These are phyloP conservation scores for Xylaria sp. DNA, from an alignment of 2,329 filamentous ascomycete species.

Conservation along the genomic window DNA sequence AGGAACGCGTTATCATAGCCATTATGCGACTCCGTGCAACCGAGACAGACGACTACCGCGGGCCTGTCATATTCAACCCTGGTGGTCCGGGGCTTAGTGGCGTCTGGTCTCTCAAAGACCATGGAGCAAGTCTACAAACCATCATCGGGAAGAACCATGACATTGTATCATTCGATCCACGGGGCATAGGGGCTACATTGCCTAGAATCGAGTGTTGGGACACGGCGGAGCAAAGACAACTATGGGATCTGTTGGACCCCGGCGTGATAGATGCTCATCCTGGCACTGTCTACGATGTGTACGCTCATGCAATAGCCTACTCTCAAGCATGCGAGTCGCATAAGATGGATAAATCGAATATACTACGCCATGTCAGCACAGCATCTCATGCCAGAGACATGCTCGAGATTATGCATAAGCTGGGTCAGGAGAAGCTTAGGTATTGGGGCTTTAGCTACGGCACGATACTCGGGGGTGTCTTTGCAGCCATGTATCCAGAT, in stretches of 20 bases:
- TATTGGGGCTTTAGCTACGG: slow-evolving; percentile 64
- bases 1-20: slow-evolving; percentile 44
- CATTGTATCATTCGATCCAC: slow-evolving; percentile 57
- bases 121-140: slow-evolving; percentile 46
- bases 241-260: slow-evolving; percentile 52
- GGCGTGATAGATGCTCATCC: slow-evolving; percentile 54
- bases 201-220: slow-evolving; percentile 60
- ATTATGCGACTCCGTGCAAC: slow-evolving; percentile 47
- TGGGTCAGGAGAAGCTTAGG: slow-evolving; percentile 49
- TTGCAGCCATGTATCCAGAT: slow-evolving; percentile 59
- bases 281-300: slow-evolving; percentile 53
- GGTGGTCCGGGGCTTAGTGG: slow-evolving; percentile 57
- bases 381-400: slow-evolving; percentile 54
- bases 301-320: slow-evolving; percentile 49
- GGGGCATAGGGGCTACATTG: slow-evolving; percentile 57
- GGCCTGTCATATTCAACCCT: slow-evolving; percentile 49
- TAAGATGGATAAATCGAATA: slow-evolving; percentile 42
- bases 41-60: slow-evolving; percentile 36
- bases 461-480: slow-evolving; percentile 57
- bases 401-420: slow-evolving; percentile 52
- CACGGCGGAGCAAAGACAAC: slow-evolving; percentile 46
- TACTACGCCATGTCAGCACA: slow-evolving; percentile 51
- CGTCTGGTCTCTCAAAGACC: slow-evolving; percentile 42
- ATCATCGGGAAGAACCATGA: slow-evolving; percentile 52
- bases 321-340: slow-evolving; percentile 51